Evolutionary conservation across 148 eudicot species (phyloP), one percentile per base, ranked within the genome.

Genomic region (Amaranthus palmeri): DNA sequence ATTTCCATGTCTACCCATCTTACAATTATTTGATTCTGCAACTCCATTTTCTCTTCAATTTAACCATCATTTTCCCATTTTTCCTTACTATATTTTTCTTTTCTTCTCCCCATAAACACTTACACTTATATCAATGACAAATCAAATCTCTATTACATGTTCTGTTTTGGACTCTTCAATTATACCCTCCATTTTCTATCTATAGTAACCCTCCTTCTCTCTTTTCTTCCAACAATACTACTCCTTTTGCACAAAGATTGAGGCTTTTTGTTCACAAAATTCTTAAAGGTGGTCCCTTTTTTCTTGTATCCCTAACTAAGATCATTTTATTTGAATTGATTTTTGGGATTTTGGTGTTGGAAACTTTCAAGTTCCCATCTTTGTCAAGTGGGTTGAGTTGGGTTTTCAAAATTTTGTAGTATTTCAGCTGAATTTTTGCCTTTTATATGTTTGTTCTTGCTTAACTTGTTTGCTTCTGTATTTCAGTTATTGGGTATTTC

Each of bases 331-430:
- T 8, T 15, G 44, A 8, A 61, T 13, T 70, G 64, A 46, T 69
- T 10, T 6, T 73, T 40, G 49, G 51, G 10, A 63, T 15, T 6
- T 40, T n/a, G 49, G 10, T 48, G 18, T 65, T 46, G 36, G 40
- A 8, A 74, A 44, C 62, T 49, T 50, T 43, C 8, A 64, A 55
- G 69, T 78, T 42, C 36, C 61, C 73, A 49, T 63, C 10, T 68
- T 61, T n/a, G 50, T 65, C 77, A 72, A 67, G 72, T 78, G 68
- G 81, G 81, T 18, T 78, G 41, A 25, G 17, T 59, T 78, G 72
- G 80, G 57, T 66, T 45, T 52, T 67, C 36, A 46, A 17, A 48
- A 13, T 56, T 12, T 5, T 65, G 42, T 44, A 3, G n/a, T 18
- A 41, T 50, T 59, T 72, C 11, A 13, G 43, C 62, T 65, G 6